Percentiles rank a stretch among this genome's conserved stretches.
These are phyloP conservation scores for Fusarium musae DNA, from an alignment of 2,329 filamentous ascomycete genomes.

Conservation along the genomic window DNA sequence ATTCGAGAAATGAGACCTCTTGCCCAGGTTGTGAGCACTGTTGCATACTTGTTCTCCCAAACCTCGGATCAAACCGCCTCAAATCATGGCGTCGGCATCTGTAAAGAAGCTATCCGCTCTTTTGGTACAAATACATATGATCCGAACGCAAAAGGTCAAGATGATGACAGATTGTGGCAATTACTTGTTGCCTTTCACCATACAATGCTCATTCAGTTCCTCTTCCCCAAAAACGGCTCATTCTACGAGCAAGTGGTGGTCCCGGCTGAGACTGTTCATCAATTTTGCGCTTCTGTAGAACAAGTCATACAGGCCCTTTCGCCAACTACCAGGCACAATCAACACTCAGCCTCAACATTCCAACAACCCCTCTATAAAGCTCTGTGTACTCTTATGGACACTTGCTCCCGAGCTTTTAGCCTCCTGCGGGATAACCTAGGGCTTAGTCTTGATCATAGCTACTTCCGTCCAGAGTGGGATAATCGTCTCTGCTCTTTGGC, in stretches of 20 bases:
- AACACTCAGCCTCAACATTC: constrained; percentile 35
- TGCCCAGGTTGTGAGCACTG: constrained; percentile 47
- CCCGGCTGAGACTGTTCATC: constrained; percentile 41
- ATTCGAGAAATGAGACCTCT: constrained; percentile 51
- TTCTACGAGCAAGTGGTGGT: constrained; percentile 35
- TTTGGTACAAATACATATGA: constrained; percentile 40
- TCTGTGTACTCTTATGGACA: constrained; percentile 47
- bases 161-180: constrained; percentile 40
- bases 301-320: constrained; percentile 45
- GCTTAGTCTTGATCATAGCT: constrained; percentile 33
- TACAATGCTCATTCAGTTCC: constrained; percentile 48
- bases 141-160: constrained; percentile 10
- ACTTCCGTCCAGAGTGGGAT: constrained; percentile 40
- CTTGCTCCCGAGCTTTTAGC: constrained; percentile 47
- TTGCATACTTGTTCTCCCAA: constrained; percentile 44
- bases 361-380: constrained; percentile 43
- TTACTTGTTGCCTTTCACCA: constrained; percentile 49
- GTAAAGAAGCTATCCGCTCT: constrained; percentile 45
- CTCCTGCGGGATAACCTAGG: constrained; percentile 36
- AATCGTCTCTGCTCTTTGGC: constrained; percentile 40
- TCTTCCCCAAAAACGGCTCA: constrained; percentile 44
- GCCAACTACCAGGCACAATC: constrained; percentile 30
- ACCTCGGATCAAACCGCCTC: constrained; percentile 38
- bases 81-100: constrained; percentile 38
- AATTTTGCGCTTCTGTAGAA: constrained; percentile 46